A percentile compares a stretch with the other conserved stretches of the same genome.
Evolutionary conservation across 306 rosid genomes (phyloP).

Genomic region (Boehmeria nivea): DNA sequence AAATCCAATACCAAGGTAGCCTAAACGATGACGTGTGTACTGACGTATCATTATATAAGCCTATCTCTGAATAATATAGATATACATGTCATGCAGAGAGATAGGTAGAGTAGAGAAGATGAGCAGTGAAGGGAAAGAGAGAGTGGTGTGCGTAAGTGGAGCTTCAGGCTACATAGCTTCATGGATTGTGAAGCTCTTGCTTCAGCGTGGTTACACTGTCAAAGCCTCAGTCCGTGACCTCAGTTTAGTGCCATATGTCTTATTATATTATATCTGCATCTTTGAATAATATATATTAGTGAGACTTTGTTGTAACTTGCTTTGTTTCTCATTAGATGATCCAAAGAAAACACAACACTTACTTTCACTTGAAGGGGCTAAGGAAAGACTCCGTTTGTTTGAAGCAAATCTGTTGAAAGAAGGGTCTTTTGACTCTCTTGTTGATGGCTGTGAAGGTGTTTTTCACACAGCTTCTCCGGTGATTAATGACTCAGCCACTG

Average conservation of each 20-base stretch:
- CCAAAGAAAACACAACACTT: constrained; percentile 37
- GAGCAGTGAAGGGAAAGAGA: constrained; percentile 22
- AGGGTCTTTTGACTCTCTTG: constrained; percentile 42
- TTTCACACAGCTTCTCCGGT: constrained; percentile 55
- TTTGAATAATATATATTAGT: too few relatives aligned
- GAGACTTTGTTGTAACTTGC: too few relatives aligned
- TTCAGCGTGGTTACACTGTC: constrained; percentile 43
- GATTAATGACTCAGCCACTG: too few relatives aligned
- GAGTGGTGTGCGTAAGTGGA: constrained; percentile 44
- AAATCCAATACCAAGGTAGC: too few relatives aligned
- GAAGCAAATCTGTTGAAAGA: constrained; percentile 46
- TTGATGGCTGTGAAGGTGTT: constrained; percentile 45
- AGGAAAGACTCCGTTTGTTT: constrained; percentile 40
- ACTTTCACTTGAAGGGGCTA: constrained; percentile 45
- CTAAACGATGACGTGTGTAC: too few relatives aligned
- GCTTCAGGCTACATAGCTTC: constrained; percentile 59
- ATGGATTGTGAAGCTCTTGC: constrained; percentile 46
- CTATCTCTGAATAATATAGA: too few relatives aligned
- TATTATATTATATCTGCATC: too few relatives aligned
- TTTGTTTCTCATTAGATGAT: constrained; percentile 19
- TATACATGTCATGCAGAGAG: too few relatives aligned
- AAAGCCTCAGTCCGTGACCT: constrained; percentile 44
- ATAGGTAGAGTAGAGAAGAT: too few relatives aligned
- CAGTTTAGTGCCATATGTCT: constrained; percentile 15
- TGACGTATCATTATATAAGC: too few relatives aligned